These are phyloP conservation scores for Trichosporon sp. DNA, from an alignment of 1,284 basidiomycete species.

Conservation along the genomic window DNA sequence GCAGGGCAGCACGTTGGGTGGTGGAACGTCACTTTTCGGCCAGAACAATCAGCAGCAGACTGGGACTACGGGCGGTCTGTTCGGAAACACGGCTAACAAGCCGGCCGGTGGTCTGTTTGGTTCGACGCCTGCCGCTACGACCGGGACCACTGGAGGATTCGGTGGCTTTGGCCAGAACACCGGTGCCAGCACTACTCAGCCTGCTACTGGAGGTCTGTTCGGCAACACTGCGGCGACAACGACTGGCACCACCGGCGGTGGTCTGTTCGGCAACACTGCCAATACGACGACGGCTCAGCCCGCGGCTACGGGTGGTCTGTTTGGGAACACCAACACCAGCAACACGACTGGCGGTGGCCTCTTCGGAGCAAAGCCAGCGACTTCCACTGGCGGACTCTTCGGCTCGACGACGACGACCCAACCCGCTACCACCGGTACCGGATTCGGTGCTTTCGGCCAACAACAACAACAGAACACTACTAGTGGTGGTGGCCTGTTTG, in stretches of 20 bases:
- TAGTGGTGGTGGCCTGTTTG: slow-evolving; percentile 24
- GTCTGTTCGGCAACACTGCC: slow-evolving; percentile 52
- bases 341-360: slow-evolving; percentile 49
- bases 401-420: slow-evolving; percentile 28
- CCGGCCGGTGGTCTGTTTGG: slow-evolving; percentile 39
- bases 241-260: slow-evolving; percentile 31
- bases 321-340: slow-evolving; percentile 43
- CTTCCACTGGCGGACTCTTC: slow-evolving; percentile 48
- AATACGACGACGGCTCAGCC: slow-evolving; percentile 23
- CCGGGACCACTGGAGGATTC: slow-evolving; percentile 27
- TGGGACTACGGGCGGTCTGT: slow-evolving; percentile 33
- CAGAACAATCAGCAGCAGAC: slow-evolving; percentile 36
- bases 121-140: slow-evolving; percentile 12
- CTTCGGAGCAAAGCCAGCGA: slow-evolving; percentile 49
- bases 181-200: slow-evolving; percentile 23
- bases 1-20: slow-evolving; percentile 31
- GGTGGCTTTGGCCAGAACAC: slow-evolving; percentile 21
- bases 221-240: slow-evolving; percentile 36
- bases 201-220: slow-evolving; percentile 40
- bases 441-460: slow-evolving; percentile 32
- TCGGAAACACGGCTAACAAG: slow-evolving; percentile 36
- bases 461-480: slow-evolving; percentile 11
- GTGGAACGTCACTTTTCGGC: slow-evolving; percentile 47
- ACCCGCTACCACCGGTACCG: slow-evolving; percentile 18
- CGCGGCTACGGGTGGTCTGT: slow-evolving; percentile 46